Conservation (phyloP, 73 alveolate genomes). For the Paramecium sonneborni region DNA sequence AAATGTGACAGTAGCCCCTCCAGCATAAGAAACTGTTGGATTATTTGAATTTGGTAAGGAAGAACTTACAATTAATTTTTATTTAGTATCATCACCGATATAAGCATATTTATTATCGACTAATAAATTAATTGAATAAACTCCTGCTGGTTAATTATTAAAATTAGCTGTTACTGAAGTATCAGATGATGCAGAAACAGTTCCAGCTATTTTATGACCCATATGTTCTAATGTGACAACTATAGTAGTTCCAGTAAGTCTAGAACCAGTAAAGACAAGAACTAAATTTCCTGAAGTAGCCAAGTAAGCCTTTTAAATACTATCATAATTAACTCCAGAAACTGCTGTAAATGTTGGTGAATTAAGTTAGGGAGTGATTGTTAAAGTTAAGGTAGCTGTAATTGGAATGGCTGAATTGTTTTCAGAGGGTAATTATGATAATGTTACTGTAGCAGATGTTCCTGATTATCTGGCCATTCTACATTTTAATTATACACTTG, state of each 20-base stretch:
- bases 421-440: background rate
- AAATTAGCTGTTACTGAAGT: constrained; percentile 75
- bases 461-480: background rate
- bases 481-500: background rate
- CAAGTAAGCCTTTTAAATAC: background rate
- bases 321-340: background rate
- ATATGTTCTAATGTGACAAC: background rate
- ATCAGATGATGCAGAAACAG: constrained; percentile 84
- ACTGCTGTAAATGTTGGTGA: background rate
- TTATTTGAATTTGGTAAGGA: background rate
- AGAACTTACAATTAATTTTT: background rate
- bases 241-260: background rate
- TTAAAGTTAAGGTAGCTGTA: background rate
- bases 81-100: background rate
- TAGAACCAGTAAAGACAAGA: constrained; percentile 60
- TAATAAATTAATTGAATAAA: constrained; percentile 78
- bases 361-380: background rate
- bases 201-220: constrained; percentile 58
- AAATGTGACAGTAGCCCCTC: constrained; percentile 13
- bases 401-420: background rate
- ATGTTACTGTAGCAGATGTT: background rate
- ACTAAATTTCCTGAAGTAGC: constrained; percentile 72
- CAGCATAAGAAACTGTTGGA: constrained; percentile 32
- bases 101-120: constrained; percentile 62
- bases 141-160: constrained; percentile 85